These are phyloP conservation scores for Chaetoceros muelleri DNA, from an alignment of 108 stramenopile genomes.

Conservation along the genomic window DNA sequence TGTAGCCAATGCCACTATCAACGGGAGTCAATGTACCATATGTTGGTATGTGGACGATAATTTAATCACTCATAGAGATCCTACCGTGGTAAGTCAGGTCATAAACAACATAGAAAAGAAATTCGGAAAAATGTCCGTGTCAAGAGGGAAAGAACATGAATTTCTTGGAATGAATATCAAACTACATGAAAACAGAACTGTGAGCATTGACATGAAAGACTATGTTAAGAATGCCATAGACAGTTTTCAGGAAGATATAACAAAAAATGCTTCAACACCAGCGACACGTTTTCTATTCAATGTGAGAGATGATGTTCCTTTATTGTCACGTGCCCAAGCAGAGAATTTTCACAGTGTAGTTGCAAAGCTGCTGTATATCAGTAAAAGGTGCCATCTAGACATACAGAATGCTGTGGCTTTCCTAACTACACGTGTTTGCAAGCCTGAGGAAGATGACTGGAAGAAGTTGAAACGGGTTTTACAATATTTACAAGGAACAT, in stretches of 20 bases:
- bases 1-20: too few relatives aligned
- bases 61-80: constrained; percentile 22
- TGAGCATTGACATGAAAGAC: too few relatives aligned
- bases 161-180: too few relatives aligned
- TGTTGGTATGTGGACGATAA: constrained; percentile 44
- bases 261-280: not conserved
- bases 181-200: too few relatives aligned
- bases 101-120: not conserved
- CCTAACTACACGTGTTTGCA: constrained; percentile 19
- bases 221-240: too few relatives aligned
- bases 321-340: constrained; percentile 11
- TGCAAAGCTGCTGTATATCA: constrained; percentile 22
- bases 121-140: constrained; percentile 2
- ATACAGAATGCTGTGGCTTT: too few relatives aligned
- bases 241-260: constrained; percentile 5
- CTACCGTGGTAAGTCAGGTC: constrained; percentile 1
- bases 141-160: too few relatives aligned
- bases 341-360: constrained; percentile 20
- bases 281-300: constrained; percentile 7
- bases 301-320: constrained; percentile 14
- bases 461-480: constrained; percentile 21
- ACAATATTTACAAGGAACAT: constrained; percentile 15
- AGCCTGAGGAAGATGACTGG: constrained; percentile 23
- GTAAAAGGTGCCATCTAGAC: constrained; percentile 20
- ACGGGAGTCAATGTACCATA: constrained; percentile 22